Evolutionary conservation across 2,329 filamentous ascomycete genomes (phyloP).

Genomic region (Fusarium cyanostomum): DNA sequence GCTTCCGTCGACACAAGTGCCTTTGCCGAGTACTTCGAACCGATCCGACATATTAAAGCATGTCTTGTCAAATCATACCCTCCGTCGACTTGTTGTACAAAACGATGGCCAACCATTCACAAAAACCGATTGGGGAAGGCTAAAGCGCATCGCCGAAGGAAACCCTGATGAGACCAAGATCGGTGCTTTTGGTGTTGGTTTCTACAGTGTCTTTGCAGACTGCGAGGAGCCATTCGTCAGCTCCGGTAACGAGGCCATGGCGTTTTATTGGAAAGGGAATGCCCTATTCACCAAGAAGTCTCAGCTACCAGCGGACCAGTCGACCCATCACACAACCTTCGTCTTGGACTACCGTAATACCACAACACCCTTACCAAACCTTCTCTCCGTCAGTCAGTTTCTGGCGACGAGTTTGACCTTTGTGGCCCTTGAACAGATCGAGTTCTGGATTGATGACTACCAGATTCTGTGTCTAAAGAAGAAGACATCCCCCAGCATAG

Average conservation of each 20-base stretch:
- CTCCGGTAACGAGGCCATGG: conserved; percentile 92
- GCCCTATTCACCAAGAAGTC: conserved; percentile 91
- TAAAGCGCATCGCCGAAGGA: conserved; percentile 98
- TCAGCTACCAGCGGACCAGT: conserved; percentile 73
- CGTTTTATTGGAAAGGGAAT: conserved; percentile 99
- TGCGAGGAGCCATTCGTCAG: conserved; percentile 98
- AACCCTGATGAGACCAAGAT: conserved; percentile 99
- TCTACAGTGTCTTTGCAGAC: conserved; percentile 98
- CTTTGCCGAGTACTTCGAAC: conserved; percentile 72
- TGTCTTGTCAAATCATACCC: conserved; percentile 82
- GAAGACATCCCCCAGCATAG: conserved; percentile 81
- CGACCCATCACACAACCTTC: conserved; percentile 83
- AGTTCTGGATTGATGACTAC: conserved; percentile 91
- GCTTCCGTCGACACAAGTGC: conserved; percentile 80
- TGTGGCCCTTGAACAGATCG: conserved; percentile 86
- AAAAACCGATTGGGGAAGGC: conserved; percentile 87
- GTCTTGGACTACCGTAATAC: conserved; percentile 92
- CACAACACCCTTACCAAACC: conserved; percentile 84
- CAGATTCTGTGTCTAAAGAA: conserved; percentile 82
- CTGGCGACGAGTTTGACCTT: conserved; percentile 95
- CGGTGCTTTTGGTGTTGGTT: conserved; percentile 96
- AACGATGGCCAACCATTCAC: conserved; percentile 92
- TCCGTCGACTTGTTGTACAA: conserved; percentile 86
- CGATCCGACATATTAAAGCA: conserved; percentile 82
- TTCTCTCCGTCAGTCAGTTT: conserved; percentile 90